A percentile compares a stretch with the other conserved stretches of the same genome.
Conservation (phyloP, 768 basidiomycete species). For the Stropharia rugosoannulata region DNA sequence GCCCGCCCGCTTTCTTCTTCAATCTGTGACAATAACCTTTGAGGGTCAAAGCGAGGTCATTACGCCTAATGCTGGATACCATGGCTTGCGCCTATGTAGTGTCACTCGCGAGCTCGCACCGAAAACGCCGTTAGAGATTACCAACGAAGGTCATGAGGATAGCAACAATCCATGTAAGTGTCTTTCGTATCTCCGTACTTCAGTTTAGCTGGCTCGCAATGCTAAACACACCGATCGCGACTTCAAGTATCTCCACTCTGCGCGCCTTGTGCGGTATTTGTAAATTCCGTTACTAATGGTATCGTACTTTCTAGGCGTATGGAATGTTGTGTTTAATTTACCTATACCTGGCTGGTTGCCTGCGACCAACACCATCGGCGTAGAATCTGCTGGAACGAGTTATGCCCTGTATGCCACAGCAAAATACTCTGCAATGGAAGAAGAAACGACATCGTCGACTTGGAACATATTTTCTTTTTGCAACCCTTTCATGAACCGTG, state of each 20-base stretch:
- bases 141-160: slow-evolving; percentile 64
- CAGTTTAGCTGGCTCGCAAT: neutral
- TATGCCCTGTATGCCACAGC: slow-evolving; percentile 72
- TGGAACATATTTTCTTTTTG: slow-evolving; percentile 58
- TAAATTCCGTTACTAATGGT: slow-evolving; percentile 6
- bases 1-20: slow-evolving; percentile 53
- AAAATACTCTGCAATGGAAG: slow-evolving; percentile 50
- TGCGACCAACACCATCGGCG: slow-evolving; percentile 48
- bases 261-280: neutral
- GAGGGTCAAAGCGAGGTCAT: slow-evolving; percentile 85
- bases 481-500: slow-evolving; percentile 49
- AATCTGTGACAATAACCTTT: slow-evolving; percentile 73
- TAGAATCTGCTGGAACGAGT: slow-evolving; percentile 53
- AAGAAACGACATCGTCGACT: slow-evolving; percentile 27
- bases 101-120: slow-evolving; percentile 62
- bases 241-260: slow-evolving; percentile 6
- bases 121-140: slow-evolving; percentile 55
- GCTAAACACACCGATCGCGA: neutral
- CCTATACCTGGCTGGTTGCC: slow-evolving; percentile 92
- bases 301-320: slow-evolving; percentile 37
- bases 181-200: neutral
- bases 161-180: slow-evolving; percentile 47
- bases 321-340: slow-evolving; percentile 81
- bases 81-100: slow-evolving; percentile 64
- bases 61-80: slow-evolving; percentile 64